A percentile compares a stretch with the other conserved stretches of the same genome.
Conservation (phyloP, 768 basidiomycete genomes). For the Clavaria fumosa region DNA sequence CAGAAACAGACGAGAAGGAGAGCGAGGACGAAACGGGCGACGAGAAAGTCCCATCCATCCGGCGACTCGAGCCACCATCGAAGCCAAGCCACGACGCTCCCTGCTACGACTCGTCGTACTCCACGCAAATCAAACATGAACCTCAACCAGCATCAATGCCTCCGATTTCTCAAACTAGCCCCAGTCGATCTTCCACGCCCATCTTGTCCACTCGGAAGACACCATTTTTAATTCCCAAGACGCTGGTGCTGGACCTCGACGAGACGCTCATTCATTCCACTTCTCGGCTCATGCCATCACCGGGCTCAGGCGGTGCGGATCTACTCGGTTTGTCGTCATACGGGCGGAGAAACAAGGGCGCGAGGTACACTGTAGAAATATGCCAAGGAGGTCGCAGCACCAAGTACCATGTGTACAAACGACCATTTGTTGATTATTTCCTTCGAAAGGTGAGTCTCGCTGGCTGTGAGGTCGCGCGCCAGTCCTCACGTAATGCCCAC, state of each 20-base stretch:
- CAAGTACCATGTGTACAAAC: constrained; percentile 95
- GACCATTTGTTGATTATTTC: constrained; percentile 94
- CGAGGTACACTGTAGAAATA: constrained; percentile 86
- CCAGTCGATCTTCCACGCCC: constrained; percentile 34
- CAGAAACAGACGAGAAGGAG: constrained; percentile 1
- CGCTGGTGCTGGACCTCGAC: constrained; percentile 91
- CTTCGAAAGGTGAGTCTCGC: constrained; percentile 55
- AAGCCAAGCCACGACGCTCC: too few species aligned
- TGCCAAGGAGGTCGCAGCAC: constrained; percentile 78
- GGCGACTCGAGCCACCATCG: constrained; percentile 4
- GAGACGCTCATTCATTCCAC: constrained; percentile 99
- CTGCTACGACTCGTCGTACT: too few species aligned
- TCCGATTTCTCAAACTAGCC: not conserved
- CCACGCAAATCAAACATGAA: not conserved
- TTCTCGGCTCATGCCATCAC: constrained; percentile 50
- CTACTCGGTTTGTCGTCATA: constrained; percentile 43
- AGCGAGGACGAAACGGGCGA: constrained; percentile 8
- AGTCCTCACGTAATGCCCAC: constrained; percentile 6
- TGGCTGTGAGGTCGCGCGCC: constrained; percentile 9
- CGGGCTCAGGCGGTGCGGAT: constrained; percentile 34
- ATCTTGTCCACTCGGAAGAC: constrained; percentile 37
- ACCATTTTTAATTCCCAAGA: constrained; percentile 76
- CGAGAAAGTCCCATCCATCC: constrained; percentile 2
- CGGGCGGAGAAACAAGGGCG: constrained; percentile 43
- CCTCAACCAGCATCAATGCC: constrained; percentile 8